Conservation (phyloP, 441 rosid species). For the Jatropha podagrica region DNA sequence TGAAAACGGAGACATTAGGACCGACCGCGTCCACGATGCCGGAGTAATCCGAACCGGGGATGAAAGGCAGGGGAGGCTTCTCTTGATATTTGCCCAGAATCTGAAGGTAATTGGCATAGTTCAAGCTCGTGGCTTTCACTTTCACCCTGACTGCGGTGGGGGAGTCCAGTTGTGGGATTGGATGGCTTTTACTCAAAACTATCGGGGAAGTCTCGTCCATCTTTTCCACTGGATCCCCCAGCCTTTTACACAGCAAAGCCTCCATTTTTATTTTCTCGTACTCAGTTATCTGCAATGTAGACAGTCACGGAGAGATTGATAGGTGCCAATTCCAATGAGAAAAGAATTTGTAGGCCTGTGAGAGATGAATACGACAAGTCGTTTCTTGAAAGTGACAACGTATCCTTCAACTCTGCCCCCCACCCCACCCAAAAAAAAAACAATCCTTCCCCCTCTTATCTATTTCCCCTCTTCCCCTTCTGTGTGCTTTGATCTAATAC, state of each 20-base stretch:
- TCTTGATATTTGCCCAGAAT: constrained; percentile 89
- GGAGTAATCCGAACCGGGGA: constrained; percentile 92
- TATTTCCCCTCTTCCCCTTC: too few species aligned
- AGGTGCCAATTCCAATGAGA: too few species aligned
- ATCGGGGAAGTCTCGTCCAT: constrained; percentile 42
- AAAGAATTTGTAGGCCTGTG: too few species aligned
- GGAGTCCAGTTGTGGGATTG: constrained; percentile 56
- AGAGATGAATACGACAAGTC: too few species aligned
- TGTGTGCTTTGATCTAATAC: too few species aligned
- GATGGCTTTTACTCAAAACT: constrained; percentile 37
- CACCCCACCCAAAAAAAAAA: too few species aligned
- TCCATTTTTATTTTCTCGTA: constrained; percentile 44
- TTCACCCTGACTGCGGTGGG: constrained; percentile 66
- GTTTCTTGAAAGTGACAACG: too few species aligned
- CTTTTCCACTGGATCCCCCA: constrained; percentile 58
- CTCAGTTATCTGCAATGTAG: too few species aligned
- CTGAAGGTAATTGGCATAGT: constrained; percentile 83
- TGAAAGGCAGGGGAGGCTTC: constrained; percentile 76
- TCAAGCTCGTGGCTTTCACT: constrained; percentile 87
- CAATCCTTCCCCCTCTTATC: too few species aligned
- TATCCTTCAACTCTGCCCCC: too few species aligned
- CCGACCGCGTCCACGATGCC: constrained; percentile 74
- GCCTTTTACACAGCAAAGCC: constrained; percentile 67
- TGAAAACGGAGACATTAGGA: constrained; percentile 53
- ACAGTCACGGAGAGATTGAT: too few species aligned